Percentiles rank a stretch among this genome's conserved stretches.
phyloP scores from a whole-genome alignment of 495 filamentous ascomycete genomes.

The Bryoglossum gracile region DNA sequence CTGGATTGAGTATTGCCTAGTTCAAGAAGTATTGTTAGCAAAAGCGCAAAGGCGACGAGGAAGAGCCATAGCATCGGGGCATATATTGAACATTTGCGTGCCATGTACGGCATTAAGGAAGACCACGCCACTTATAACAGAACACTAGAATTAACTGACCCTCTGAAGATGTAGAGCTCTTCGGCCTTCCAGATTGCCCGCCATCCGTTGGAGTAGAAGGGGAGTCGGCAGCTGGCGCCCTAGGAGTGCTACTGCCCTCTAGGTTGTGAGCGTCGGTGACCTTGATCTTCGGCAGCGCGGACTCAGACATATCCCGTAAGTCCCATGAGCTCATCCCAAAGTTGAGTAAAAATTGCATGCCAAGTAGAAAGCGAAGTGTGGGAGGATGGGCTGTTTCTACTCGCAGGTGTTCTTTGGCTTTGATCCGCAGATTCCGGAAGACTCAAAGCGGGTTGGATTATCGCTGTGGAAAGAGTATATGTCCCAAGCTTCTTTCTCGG shows the following conservation, averaged over 20 bases:
- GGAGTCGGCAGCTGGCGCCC: slow-evolving; percentile 20
- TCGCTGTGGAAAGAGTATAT: no score
- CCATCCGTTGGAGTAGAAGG: slow-evolving; percentile 23
- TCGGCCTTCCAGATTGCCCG: slow-evolving; percentile 20
- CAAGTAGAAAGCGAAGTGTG: slow-evolving; percentile 3
- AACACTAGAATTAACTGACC: slow-evolving; percentile 9
- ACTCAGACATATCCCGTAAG: slow-evolving; percentile 30
- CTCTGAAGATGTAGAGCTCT: slow-evolving; percentile 23
- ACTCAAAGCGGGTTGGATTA: no score
- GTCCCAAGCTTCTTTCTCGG: no score
- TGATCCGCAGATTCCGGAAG: slow-evolving; percentile 14
- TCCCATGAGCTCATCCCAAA: slow-evolving; percentile 21
- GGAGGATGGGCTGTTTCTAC: slow-evolving; percentile 6
- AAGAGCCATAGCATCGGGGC: slow-evolving; percentile 12
- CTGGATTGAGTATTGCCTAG: slow-evolving; percentile 24
- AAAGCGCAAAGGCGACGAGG: slow-evolving; percentile 4
- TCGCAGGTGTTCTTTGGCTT: background rate
- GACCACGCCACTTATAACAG: background rate
- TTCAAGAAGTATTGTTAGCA: slow-evolving; percentile 2
- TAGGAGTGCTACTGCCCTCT: slow-evolving; percentile 20
- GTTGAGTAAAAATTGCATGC: background rate
- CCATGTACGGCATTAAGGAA: background rate
- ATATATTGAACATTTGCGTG: slow-evolving; percentile 1
- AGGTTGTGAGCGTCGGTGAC: slow-evolving; percentile 33
- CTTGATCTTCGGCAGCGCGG: slow-evolving; percentile 33